phyloP scores from a whole-genome alignment of 2,329 filamentous ascomycete genomes.

The Colletotrichum sp. region DNA sequence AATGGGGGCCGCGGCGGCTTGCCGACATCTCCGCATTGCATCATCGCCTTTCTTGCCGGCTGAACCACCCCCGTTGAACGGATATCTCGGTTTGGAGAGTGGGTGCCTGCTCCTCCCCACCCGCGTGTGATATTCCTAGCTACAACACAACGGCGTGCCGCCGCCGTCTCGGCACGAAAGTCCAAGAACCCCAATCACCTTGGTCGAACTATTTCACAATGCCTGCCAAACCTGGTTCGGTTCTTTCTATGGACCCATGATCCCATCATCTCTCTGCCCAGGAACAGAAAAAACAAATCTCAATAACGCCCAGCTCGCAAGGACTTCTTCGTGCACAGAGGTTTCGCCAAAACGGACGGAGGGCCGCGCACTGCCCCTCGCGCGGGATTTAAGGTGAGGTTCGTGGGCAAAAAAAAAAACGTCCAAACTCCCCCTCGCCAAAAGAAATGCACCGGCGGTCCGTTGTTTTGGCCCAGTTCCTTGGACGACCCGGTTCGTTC shows the following conservation, averaged over 20 bases:
- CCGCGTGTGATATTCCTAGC: not conserved
- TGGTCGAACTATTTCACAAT: not conserved
- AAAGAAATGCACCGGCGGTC: not conserved
- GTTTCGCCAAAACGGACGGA: not conserved
- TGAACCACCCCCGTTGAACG: not conserved
- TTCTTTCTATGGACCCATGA: not conserved
- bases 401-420: not conserved
- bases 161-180: not conserved
- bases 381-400: not conserved
- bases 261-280: not conserved
- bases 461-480: not conserved
- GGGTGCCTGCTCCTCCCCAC: not conserved
- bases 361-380: not conserved
- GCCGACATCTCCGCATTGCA: constrained; percentile 13
- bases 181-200: not conserved
- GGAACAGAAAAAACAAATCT: not conserved
- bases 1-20: not conserved
- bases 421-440: not conserved
- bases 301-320: not conserved
- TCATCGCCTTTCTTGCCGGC: not conserved
- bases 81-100: not conserved
- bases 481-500: not conserved
- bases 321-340: not conserved
- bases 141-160: not conserved
- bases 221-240: not conserved